Evolutionary conservation across 768 basidiomycete genomes (phyloP).

Genomic region (Boletus rubescentipes): DNA sequence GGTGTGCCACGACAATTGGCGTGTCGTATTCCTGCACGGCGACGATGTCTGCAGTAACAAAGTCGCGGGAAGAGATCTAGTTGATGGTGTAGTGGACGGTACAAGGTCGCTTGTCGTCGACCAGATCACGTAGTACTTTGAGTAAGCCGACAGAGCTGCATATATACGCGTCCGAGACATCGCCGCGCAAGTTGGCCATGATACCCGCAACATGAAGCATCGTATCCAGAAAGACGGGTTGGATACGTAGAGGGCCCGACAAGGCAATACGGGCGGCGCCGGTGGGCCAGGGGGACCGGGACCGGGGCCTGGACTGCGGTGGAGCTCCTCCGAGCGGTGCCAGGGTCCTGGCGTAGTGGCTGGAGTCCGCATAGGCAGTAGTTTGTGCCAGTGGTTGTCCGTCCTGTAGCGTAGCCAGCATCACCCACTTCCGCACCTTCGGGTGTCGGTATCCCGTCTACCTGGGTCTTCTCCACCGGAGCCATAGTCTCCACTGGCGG

Average conservation of each 20-base stretch:
- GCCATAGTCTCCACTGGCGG: constrained; percentile 45
- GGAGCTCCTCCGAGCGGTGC: too few relatives aligned
- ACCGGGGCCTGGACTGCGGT: too few relatives aligned
- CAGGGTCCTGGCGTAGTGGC: too few relatives aligned
- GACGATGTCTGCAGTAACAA: constrained; percentile 52
- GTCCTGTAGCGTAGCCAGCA: too few relatives aligned
- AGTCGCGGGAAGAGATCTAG: constrained; percentile 42
- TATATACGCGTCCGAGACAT: constrained; percentile 56
- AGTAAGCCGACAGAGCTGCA: constrained; percentile 56
- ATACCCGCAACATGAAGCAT: constrained; percentile 72
- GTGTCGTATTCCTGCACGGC: constrained; percentile 42
- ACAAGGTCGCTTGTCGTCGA: constrained; percentile 44
- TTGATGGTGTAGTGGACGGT: constrained; percentile 51
- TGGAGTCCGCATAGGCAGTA: too few relatives aligned
- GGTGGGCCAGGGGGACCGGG: too few relatives aligned
- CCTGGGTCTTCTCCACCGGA: too few relatives aligned
- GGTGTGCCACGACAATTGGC: constrained; percentile 48
- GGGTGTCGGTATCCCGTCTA: too few relatives aligned
- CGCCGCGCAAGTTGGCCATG: constrained; percentile 57
- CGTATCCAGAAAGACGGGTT: constrained; percentile 65
- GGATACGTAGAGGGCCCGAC: constrained; percentile 40
- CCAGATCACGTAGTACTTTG: constrained; percentile 42
- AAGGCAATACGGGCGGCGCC: constrained; percentile 50
- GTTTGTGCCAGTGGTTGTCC: too few relatives aligned
- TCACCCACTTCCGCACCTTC: too few relatives aligned